Base-by-base conservation (phyloP, 805 yeast species). In the Metschnikowia matae region DNA sequence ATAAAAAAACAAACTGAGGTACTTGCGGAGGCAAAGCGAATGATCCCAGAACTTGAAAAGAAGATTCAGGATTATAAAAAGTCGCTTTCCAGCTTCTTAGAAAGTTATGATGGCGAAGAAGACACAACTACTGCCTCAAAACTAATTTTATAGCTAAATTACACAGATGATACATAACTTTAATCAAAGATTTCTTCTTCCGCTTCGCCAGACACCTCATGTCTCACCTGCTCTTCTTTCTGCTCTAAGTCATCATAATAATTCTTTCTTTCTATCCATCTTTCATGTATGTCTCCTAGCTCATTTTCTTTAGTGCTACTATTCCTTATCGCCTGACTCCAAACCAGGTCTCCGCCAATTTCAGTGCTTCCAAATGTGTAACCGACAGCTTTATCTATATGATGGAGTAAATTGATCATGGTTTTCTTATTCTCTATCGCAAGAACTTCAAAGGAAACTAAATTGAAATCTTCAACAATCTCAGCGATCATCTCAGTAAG, bases 241-340 rank as follows among this genome's bases (percentile, higher is more conserved):
- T 46, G 31, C 51, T 71, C 78, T 45, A 59, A 48, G 45, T 79
- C 77, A 56, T 94, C 99, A 66, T 88, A 90, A 45, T 71, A 73
- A 26, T 80, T 85, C 64, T 91, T 94, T 56, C 84, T 77, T 51
- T 89, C 97, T 10, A 94, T 80, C 99, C 99, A 94, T 52, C 99
- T 76, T 57, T 94, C 99, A 58, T 94, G 99, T 4, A 89, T 80
- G 64, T 91, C 97, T 6, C 81, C 71, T 14, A 78, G 80, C 43
- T 72, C 68, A 32, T 50, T 57, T 4, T 73, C 82, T 40, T 76
- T 65, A 42, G 75, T 67, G 10, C 87, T 83, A 37, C 91, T 84
- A 48, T 87, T 89, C 55, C 98, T 77, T 0, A 92, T 80, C 0
- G 97, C 96, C 59, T 92, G 96, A n/a, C 90, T 87, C 99, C 99